Evolutionary conservation across 2,329 filamentous ascomycete genomes (phyloP).

Genomic region (Neonectria punicea): DNA sequence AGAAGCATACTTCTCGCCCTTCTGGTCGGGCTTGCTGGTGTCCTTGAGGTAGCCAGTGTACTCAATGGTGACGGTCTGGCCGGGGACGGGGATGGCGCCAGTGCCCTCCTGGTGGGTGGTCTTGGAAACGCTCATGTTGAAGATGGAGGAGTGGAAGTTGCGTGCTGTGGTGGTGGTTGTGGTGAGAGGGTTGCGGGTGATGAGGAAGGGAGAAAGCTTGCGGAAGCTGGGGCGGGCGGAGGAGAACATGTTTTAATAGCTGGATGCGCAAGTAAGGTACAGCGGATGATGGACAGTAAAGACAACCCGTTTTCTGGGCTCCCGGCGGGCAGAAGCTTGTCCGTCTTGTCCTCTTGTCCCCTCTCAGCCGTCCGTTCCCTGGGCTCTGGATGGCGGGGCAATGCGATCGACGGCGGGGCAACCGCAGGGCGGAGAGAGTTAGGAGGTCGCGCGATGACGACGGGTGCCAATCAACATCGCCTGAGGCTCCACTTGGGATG

Average conservation of each 20-base stretch:
- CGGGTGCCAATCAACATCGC: constrained; percentile 36
- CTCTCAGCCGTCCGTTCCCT: constrained; percentile 33
- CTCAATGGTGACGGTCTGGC: constrained; percentile 85
- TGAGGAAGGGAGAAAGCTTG: constrained; percentile 15
- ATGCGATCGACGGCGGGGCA: constrained; percentile 44
- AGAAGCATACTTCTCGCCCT: constrained; percentile 76
- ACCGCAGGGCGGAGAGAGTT: constrained; percentile 17
- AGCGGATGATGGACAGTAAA: not conserved
- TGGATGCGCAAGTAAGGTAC: not conserved
- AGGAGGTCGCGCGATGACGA: constrained; percentile 37
- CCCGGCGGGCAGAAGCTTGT: constrained; percentile 27
- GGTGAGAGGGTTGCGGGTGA: constrained; percentile 27
- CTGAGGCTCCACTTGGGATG: constrained; percentile 40
- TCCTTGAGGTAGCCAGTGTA: constrained; percentile 92
- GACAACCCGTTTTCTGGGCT: constrained; percentile 19
- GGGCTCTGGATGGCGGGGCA: constrained; percentile 41
- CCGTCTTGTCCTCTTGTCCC: not conserved
- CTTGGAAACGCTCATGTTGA: constrained; percentile 80
- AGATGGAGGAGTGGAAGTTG: constrained; percentile 12
- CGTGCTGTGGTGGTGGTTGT: constrained; percentile 3
- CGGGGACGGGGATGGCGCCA: constrained; percentile 67
- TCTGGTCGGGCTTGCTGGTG: constrained; percentile 64
- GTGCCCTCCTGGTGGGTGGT: constrained; percentile 70
- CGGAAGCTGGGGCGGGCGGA: constrained; percentile 16
- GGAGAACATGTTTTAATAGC: constrained; percentile 18